Conservation (phyloP, 164 flowering plant genomes). For the Tinospora cordifolia region DNA sequence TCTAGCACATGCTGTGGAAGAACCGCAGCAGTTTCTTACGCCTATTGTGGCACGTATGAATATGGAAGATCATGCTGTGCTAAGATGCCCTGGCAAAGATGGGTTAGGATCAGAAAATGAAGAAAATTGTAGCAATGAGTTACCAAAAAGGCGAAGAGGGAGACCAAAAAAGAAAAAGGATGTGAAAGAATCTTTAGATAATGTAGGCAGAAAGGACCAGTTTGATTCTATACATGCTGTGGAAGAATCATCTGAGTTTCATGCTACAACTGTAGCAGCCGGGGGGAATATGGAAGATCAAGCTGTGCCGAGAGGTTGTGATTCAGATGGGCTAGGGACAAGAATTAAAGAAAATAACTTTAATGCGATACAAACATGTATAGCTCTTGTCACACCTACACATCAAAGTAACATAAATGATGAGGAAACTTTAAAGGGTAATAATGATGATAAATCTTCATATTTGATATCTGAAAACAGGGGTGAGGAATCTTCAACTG, state of each 20-base stretch:
- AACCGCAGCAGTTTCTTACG: conserved; percentile 17
- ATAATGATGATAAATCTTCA: conserved; percentile 9
- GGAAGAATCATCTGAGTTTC: conserved; percentile 21
- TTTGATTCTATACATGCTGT: conserved; percentile 23
- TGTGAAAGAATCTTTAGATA: conserved; percentile 14
- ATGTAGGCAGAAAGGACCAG: conserved; percentile 12
- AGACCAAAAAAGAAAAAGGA: neutral
- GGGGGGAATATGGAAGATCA: conserved; percentile 13
- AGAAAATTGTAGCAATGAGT: conserved; percentile 10
- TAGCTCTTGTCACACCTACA: conserved; percentile 12
- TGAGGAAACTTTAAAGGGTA: neutral
- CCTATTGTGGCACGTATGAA: conserved; percentile 5
- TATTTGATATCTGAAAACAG: conserved; percentile 5
- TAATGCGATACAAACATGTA: conserved; percentile 11
- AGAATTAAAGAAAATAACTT: conserved; percentile 10
- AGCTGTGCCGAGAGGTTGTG: neutral
- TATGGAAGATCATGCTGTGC: conserved; percentile 12
- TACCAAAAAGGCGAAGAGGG: neutral
- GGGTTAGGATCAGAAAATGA: conserved; percentile 7
- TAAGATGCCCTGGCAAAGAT: conserved; percentile 3
- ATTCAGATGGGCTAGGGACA: conserved; percentile 5
- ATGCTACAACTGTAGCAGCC: conserved; percentile 13
- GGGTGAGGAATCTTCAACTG: conserved; percentile 11
- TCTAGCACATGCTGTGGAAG: conserved; percentile 27
- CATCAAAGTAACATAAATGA: conserved; percentile 17